Conservation (phyloP, 345 rosid species). For the Brassica cretica region DNA sequence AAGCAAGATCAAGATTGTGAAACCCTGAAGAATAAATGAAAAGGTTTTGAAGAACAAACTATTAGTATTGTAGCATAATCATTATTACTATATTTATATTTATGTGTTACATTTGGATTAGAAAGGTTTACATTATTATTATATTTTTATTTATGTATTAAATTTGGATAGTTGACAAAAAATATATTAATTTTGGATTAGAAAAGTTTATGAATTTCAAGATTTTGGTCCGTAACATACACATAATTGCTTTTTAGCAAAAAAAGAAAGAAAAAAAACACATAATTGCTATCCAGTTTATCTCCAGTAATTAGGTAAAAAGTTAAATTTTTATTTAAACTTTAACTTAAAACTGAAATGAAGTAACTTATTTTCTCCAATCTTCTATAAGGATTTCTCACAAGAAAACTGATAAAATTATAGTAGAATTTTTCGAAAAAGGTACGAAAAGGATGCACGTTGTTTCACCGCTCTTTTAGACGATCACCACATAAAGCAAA, state of each 20-base stretch:
- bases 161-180: too few species aligned
- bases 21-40: neutral
- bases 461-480: conserved; percentile 36
- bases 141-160: neutral
- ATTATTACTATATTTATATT: neutral
- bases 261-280: too few species aligned
- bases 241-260: neutral
- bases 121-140: neutral
- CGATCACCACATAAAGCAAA: conserved; percentile 41
- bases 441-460: conserved; percentile 35
- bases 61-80: neutral
- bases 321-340: neutral
- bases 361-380: neutral
- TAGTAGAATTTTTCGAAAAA: conserved; percentile 7
- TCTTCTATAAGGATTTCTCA: neutral
- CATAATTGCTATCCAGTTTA: neutral
- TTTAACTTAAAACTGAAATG: neutral
- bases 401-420: neutral
- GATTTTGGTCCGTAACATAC: neutral
- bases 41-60: neutral
- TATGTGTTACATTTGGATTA: neutral
- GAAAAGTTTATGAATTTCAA: neutral
- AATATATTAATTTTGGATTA: neutral
- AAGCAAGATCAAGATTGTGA: neutral
- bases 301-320: neutral